Base-by-base conservation (phyloP, 2,329 filamentous ascomycete genomes). In the Claviceps capensis region DNA sequence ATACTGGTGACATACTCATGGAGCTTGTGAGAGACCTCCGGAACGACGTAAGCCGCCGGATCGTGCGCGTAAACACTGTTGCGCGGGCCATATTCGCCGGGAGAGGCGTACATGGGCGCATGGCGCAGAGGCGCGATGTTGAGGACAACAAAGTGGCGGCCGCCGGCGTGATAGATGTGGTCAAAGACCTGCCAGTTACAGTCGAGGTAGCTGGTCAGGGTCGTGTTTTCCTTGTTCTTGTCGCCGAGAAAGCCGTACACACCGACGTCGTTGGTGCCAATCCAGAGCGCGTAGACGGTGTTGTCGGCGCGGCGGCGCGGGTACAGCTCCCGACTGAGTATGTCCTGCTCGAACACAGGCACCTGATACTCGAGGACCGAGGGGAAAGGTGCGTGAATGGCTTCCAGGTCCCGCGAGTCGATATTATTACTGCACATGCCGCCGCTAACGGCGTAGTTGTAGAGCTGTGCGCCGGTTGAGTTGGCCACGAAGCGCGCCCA, bases 261-360 rank as follows among this genome's bases (percentile, higher is more conserved):
- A 22, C 86, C 85, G 9, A 91, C 70, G 60, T 93, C 86, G 62
- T 91, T 91, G 23, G 85, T 89, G 3, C 86, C 86, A 59, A 90
- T 88, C 84, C 84, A 90, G 49, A 90, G 76, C 1, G 80, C 75
- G 60, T 88, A 90, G 2, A 87, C 80, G 0, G 85, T 87, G 56
- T 82, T 80, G 34, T 77, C 67, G 1, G 74, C 59, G 2, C 70
- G 72, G 46, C 73, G 66, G 56, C 71, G 59, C 0, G 66, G 64
- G 56, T 73, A 76, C 23, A 59, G 30, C 1, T 67, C 63, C 52
- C 67, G 62, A 50, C 65, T 71, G 4, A 63, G 61, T 3, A 69
- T 57, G 51, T 82, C 79, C 19, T 72, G 72, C 54, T 72, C 60
- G 62, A 78, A 82, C 1, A 76, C 74, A 0, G 78, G 74, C 3